Evolutionary conservation across 2,329 filamentous ascomycete genomes (phyloP), one percentile per base, ranked within the genome.

Genomic region (Ceratocystis lukuohia): DNA sequence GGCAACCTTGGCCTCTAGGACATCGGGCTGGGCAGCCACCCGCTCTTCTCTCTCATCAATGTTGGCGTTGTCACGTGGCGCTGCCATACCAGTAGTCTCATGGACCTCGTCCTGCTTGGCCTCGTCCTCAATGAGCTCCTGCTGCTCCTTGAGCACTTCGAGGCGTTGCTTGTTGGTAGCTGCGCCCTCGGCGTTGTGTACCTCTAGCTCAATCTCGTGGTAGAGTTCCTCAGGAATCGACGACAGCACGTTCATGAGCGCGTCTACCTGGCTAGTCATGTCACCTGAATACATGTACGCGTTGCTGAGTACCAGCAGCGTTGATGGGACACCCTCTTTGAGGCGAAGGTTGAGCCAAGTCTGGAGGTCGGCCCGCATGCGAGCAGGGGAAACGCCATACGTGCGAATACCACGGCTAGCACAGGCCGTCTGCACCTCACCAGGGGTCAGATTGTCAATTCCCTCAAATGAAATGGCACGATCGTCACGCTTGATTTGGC

Each of bases 141-240:
- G 89, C 80, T 99, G 94, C 80, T 99, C 94, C 83, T 91, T 95
- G 74, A 99, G 83, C 17, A 99, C 94, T 80, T 99, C 94, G 53
- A 99, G 88, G 75, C 94, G 88, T 81, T 97, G 94, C 83, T 95
- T 96, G 84, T 99, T 99, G 70, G 94, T 99, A 28, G 94, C 94
- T 10, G 92, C 93, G 69, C 94, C 94, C 78, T 99, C 94, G 62
- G 93, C 92, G 69, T 88, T 96, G 81, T 96, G 91, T 8, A 99
- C 91, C 79, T 99, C 94, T 41, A 99, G 88, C 77, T 97, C 94
- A 70, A 99, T 96, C 80, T 99, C 94, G 81, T 99, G 94, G 89
- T 95, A 99, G 50, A 99, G 82, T 76, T 99, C 94, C 77, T 99
- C 94, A 2, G 94, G 94, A 69, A 99, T 97, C 68, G 89, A 92